Percentiles rank a stretch among this genome's conserved stretches.
phyloP scores from a whole-genome alignment of 495 filamentous ascomycete genomes.

The Penicillium soppii region DNA sequence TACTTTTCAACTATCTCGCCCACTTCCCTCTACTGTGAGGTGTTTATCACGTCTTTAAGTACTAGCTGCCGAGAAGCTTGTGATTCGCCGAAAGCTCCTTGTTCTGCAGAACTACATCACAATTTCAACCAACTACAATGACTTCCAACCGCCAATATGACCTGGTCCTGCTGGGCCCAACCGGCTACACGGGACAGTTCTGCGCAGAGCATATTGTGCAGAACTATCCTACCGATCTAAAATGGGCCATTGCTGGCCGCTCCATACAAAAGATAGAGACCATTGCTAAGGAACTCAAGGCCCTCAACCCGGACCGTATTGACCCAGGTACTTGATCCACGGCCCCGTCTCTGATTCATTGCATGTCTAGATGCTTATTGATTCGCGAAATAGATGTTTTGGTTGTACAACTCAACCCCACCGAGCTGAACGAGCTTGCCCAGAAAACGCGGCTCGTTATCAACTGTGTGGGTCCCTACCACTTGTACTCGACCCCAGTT shows the following conservation, averaged over 20 bases:
- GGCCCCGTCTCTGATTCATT: background rate
- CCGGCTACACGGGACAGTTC: slow-evolving; percentile 82
- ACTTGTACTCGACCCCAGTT: slow-evolving; percentile 72
- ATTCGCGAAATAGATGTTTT: slow-evolving; percentile 35
- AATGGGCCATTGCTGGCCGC: slow-evolving; percentile 89
- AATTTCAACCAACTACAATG: slow-evolving; percentile 23
- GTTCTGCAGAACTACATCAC: slow-evolving; percentile 7
- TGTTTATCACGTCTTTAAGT: background rate
- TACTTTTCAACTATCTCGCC: background rate
- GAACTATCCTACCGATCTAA: slow-evolving; percentile 72
- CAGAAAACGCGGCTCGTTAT: slow-evolving; percentile 77
- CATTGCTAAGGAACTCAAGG: slow-evolving; percentile 63
- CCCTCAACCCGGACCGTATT: slow-evolving; percentile 65
- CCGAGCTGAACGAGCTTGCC: slow-evolving; percentile 63
- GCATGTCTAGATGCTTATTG: background rate
- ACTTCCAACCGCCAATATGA: slow-evolving; percentile 66
- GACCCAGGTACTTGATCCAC: slow-evolving; percentile 55
- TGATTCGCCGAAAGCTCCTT: slow-evolving; percentile 9
- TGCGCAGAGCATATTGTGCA: slow-evolving; percentile 75
- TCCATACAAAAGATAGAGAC: slow-evolving; percentile 68
- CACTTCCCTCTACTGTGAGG: background rate
- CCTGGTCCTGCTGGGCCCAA: slow-evolving; percentile 77
- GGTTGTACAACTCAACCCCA: slow-evolving; percentile 59
- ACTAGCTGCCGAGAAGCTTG: slow-evolving; percentile 9
- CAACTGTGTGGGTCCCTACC: slow-evolving; percentile 83